Percentiles rank a stretch among this genome's conserved stretches.
These are phyloP conservation scores for Suillus clintonianus DNA, from an alignment of 768 basidiomycete genomes.

Conservation along the genomic window DNA sequence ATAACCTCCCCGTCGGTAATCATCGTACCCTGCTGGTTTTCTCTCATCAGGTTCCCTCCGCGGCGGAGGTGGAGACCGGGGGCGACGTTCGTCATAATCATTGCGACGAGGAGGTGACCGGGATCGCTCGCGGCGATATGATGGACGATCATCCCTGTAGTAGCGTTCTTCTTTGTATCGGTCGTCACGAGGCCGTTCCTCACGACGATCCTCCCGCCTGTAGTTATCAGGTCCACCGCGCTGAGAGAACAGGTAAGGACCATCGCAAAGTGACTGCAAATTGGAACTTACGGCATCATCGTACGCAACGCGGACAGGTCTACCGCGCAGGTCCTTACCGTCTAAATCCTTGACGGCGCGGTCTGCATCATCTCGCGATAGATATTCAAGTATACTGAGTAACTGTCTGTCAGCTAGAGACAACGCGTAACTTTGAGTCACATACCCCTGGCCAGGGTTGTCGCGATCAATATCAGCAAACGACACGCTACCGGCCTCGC, in stretches of 20 bases:
- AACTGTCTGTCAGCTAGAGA: not conserved
- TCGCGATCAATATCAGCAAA: slow-evolving; percentile 96
- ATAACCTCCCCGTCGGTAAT: slow-evolving; percentile 78
- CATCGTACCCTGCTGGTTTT: slow-evolving; percentile 92
- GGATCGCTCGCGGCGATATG: slow-evolving; percentile 77
- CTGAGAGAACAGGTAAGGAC: slow-evolving; percentile 33
- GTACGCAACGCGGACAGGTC: slow-evolving; percentile 69
- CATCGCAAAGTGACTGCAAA: not conserved
- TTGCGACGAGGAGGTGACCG: slow-evolving; percentile 77
- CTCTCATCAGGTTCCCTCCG: slow-evolving; percentile 82
- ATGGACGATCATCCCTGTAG: slow-evolving; percentile 45
- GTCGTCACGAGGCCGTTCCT: slow-evolving; percentile 47
- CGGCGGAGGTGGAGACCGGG: slow-evolving; percentile 75
- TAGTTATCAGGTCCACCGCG: slow-evolving; percentile 73
- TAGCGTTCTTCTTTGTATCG: slow-evolving; percentile 63
- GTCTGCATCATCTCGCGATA: slow-evolving; percentile 87
- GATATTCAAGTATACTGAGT: slow-evolving; percentile 84
- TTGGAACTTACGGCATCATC: slow-evolving; percentile 57
- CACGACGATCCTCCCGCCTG: slow-evolving; percentile 72
- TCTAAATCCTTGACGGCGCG: slow-evolving; percentile 88
- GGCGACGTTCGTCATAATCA: slow-evolving; percentile 74
- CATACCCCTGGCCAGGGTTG: slow-evolving; percentile 83
- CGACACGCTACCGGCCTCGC: slow-evolving; percentile 89
- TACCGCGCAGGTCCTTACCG: slow-evolving; percentile 85
- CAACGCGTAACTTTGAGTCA: slow-evolving; percentile 1